phyloP scores from a whole-genome alignment of 1,284 basidiomycete species.

The Puccinia coronata region DNA sequence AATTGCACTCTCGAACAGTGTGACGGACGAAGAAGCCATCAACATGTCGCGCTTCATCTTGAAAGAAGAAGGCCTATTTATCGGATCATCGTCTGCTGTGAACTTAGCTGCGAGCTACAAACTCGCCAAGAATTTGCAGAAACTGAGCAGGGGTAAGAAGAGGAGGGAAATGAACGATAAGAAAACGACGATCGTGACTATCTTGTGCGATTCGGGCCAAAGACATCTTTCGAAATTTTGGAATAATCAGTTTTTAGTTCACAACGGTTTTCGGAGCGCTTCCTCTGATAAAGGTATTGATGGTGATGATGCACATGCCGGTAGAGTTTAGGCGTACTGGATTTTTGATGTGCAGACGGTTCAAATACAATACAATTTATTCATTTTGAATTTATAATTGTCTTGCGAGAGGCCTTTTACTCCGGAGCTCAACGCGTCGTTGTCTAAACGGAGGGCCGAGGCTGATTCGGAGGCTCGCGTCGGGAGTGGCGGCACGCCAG shows the following conservation, averaged over 20 bases:
- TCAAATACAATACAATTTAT: neutral
- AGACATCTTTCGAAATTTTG: conserved; percentile 45
- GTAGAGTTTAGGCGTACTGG: no score
- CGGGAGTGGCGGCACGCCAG: no score
- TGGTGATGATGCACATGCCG: no score
- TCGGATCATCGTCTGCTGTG: conserved; percentile 94
- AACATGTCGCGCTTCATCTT: conserved; percentile 88
- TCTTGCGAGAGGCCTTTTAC: no score
- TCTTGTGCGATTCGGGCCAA: conserved; percentile 35
- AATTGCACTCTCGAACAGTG: no score
- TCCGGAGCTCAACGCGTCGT: no score
- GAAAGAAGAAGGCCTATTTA: conserved; percentile 83
- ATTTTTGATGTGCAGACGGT: no score
- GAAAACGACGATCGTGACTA: conserved; percentile 17
- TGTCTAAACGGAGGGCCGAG: no score
- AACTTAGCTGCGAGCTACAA: conserved; percentile 88
- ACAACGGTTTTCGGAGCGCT: neutral
- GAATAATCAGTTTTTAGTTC: conserved; percentile 23
- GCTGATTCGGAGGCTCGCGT: no score
- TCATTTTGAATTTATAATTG: neutral
- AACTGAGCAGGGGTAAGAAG: neutral
- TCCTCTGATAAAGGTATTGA: neutral
- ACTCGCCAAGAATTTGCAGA: conserved; percentile 63
- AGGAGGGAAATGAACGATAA: neutral
- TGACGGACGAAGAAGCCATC: conserved; percentile 85